Evolutionary conservation across 352 stramenopile genomes (phyloP), one percentile per base, ranked within the genome.

Genomic region (Aphanomyces stellatus): DNA sequence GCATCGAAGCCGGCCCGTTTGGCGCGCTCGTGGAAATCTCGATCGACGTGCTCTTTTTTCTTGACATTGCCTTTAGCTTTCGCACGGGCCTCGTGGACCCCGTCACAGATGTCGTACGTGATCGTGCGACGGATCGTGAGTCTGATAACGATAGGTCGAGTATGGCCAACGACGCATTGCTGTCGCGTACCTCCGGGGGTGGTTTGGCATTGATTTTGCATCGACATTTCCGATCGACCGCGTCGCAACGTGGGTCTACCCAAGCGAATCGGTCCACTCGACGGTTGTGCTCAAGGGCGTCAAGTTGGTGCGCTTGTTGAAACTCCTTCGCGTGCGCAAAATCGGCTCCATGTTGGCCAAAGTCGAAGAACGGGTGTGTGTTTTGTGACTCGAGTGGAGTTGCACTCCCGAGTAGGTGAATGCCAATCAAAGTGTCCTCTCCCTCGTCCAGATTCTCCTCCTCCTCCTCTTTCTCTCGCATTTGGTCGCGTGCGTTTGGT

Each of bases 401-500:
- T n/a, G n/a, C n/a, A n/a, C n/a, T n/a, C n/a, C n/a, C 46, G 13
- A 17, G 7, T 27, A 53, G 7, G 46, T 28, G 13, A 27, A 22
- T 27, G 25, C 81, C 0, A 93, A 92, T 61, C 85, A 93, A 71
- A 93, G 85, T 62, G 64, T 88, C 13, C 70, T 93, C 17, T 88
- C 82, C 31, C 76, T 93, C 17, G 69, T 73, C n/a, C 90, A 91
- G 51, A 74, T 93, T 27, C 76, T 80, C 13, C 71, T 91, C 35
- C 86, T 78, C 13, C 88, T 93, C 78, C 75, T 96, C 19, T 96
- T 97, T 68, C 78, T 96, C 37, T 78, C 89, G 24, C 90, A 97
- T 62, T 72, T 97, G 19, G 84, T 96, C 30, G 88, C 87, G 31
- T 97, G 90, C 64, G 51, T 97, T 11, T 97, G 90, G 88, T 96